A percentile compares a stretch with the other conserved stretches of the same genome.
Conservation (phyloP, 371 early-diverging fungal species). For the Chytridium lagenaria region DNA sequence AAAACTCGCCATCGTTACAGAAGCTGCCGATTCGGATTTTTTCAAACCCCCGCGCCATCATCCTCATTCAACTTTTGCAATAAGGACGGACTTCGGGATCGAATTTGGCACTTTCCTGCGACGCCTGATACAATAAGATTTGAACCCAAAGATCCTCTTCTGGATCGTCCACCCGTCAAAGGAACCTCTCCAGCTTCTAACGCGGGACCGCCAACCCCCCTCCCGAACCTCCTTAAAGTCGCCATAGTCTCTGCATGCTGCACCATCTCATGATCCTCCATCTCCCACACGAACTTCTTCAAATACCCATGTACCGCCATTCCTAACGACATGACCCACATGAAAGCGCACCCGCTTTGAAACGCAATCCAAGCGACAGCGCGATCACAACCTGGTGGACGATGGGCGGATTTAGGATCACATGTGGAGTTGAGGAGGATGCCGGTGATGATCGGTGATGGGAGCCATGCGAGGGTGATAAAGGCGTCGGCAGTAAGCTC, state of each 20-base stretch:
- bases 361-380: constrained; percentile 10
- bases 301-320: not conserved
- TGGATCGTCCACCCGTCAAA: not conserved
- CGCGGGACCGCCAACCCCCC: not conserved
- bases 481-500: constrained; percentile 5
- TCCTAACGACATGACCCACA: constrained; percentile 5
- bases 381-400: constrained; percentile 12
- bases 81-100: constrained; percentile 4
- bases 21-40: constrained; percentile 4
- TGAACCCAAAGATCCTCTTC: constrained; percentile 5
- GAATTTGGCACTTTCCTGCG: constrained; percentile 7
- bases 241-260: constrained; percentile 25
- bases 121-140: constrained; percentile 1
- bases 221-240: not conserved
- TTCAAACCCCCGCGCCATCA: not conserved
- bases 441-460: not conserved
- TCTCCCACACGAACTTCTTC: constrained; percentile 12
- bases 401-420: not conserved
- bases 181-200: not conserved
- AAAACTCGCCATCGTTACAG: constrained; percentile 12
- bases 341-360: not conserved
- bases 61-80: not conserved
- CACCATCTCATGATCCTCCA: constrained; percentile 4
- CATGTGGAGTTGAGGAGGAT: not conserved
- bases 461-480: not conserved